phyloP scores from a whole-genome alignment of 345 rosid species.

The Rhodomyrtus tomentosa region DNA sequence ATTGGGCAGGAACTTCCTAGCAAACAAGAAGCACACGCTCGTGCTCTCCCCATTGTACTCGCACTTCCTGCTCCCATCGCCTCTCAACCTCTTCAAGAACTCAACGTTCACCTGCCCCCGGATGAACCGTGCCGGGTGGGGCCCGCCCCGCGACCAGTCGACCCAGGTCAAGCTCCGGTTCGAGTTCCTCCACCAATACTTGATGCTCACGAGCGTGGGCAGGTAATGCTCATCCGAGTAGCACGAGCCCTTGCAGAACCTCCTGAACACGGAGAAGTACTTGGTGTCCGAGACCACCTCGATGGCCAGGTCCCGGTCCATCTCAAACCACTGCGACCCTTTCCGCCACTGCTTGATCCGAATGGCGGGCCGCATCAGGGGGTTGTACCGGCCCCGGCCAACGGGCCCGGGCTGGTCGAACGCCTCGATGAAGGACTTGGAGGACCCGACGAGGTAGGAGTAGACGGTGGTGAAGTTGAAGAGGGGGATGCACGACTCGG shows the following conservation, averaged over 20 bases:
- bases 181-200: conserved; percentile 33
- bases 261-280: conserved; percentile 31
- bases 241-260: conserved; percentile 30
- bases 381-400: conserved; percentile 62
- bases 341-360: conserved; percentile 49
- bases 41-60: conserved; percentile 38
- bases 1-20: conserved; percentile 57
- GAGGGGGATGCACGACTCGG: conserved; percentile 76
- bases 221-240: conserved; percentile 75
- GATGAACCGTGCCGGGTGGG: conserved; percentile 52
- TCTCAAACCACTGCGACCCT: conserved; percentile 89
- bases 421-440: conserved; percentile 27
- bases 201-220: conserved; percentile 44
- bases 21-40: conserved; percentile 58
- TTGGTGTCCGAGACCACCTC: conserved; percentile 45
- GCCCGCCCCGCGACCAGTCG: conserved; percentile 73
- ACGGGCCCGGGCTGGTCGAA: conserved; percentile 44
- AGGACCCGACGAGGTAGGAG: conserved; percentile 40
- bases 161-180: conserved; percentile 62
- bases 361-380: conserved; percentile 35
- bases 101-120: conserved; percentile 27
- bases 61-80: conserved; percentile 20
- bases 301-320: conserved; percentile 50
- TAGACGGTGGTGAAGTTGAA: conserved; percentile 65
- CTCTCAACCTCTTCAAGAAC: conserved; percentile 45